Base-by-base conservation (phyloP, 2,329 filamentous ascomycete genomes). In the Hypoxylon sp. region DNA sequence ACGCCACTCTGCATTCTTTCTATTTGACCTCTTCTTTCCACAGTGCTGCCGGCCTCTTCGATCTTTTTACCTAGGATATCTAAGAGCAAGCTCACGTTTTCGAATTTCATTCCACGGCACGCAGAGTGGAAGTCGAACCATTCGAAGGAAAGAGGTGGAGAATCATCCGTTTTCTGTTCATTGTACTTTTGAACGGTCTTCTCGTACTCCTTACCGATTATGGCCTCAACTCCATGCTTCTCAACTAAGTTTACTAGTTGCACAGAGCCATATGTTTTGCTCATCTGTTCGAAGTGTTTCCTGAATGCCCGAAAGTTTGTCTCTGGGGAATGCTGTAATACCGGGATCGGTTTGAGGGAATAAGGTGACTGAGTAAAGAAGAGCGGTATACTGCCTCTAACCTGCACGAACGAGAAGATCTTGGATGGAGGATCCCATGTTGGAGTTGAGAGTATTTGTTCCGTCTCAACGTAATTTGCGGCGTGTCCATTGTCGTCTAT, bases 101-200 rank as follows among this genome's bases (percentile, higher is more conserved):
- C 95, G 75, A 98, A 99, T 73, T 93, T 97, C 95, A 99, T 98
- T 0, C 96, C 96, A 14, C 93, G 91, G 76, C 96, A 98, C 28
- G 92, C 92, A 17, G 89, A 86, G 78, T 98, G 96, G 75, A 99
- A 99, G 76, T 99, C 96, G 74, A 98, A 99, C 96, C 96, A 99
- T 76, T 97, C 93, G 75, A 97, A 97, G 0, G 84, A 86, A 11
- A 96, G 80, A 9, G 83, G 78, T 6, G 78, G 74, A 1, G 69
- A 71, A 14, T 70, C 77, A 21, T 88, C 83, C 19, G 84, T 77
- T 3, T 84, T 83, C 45, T 87, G 83, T 6, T 90, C 84, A 69
- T 96, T 97, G 58, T 95, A 82, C 23, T 83, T 80, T 52, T 88
- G 82, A 1, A 92, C 85, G 63, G 89, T 89, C 53, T 87, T 85